Evolutionary conservation across 768 basidiomycete species (phyloP), one percentile per base, ranked within the genome.

Genomic region (Daedaleopsis nitida): DNA sequence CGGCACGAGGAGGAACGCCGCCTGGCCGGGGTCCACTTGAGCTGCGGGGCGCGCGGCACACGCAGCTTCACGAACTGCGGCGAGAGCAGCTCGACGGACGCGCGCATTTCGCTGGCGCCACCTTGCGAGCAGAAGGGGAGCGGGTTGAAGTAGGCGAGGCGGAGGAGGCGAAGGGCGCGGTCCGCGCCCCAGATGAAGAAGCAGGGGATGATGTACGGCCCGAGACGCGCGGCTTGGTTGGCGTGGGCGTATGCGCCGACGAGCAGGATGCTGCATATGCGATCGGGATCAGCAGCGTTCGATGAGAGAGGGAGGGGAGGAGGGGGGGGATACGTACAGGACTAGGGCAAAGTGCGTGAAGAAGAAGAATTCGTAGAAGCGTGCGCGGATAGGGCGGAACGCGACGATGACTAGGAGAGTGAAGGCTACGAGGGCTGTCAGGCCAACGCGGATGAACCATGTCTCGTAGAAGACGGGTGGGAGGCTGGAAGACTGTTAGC

Each of bases 21-120:
- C 76, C 70, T 87, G 86, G 7, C 86, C 86, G 0, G 86, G 8
- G 69, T 66, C 82, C 82, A 83, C n/a, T 73, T 74, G 74, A 87
- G 81, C 62, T 76, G 77, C 17, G 77, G 70, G 34, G 81, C 78
- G 19, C 80, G 77, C 39, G 67, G 65, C 32, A 85, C 65, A 14
- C 76, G 74, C 12, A 87, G 68, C 13, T 81, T 81, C 23, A 87
- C 66, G 65, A 83, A 78, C 58, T 75, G 74, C 3, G 76, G 76
- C 5, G 80, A 79, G 32, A 84, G 69, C 2, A 80, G 64, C 59
- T 83, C 81, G 1, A 77, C 74, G 23, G 65, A 64, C 0, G 79
- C 80, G 27, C 27, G 27, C 27, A 32, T 32, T 7, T 3, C 27
- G 27, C 47, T 79, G 72, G 55, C 77, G 62, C 35, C 42, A 68